A percentile compares a stretch with the other conserved stretches of the same genome.
Conservation (phyloP, 768 basidiomycete genomes). For the Coprinopsis sp. region DNA sequence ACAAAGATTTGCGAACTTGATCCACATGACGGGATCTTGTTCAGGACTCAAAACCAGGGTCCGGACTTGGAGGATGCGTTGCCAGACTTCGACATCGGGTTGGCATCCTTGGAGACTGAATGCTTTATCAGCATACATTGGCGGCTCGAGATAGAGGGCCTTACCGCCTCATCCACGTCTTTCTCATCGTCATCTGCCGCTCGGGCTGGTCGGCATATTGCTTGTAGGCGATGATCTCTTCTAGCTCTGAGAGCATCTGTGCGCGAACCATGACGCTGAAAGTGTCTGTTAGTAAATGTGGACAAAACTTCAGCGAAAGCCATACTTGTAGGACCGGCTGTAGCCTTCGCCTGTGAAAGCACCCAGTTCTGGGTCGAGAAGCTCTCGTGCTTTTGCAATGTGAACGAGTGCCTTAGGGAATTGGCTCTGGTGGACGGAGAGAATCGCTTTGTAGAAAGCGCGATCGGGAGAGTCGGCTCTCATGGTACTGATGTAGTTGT, state of each 20-base stretch:
- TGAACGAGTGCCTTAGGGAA: slow-evolving; percentile 87
- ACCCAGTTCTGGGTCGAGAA: slow-evolving; percentile 85
- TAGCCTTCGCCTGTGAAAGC: slow-evolving; percentile 94
- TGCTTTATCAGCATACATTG: not conserved
- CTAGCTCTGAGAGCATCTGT: slow-evolving; percentile 96
- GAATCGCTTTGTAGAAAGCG: slow-evolving; percentile 93
- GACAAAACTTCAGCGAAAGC: slow-evolving; percentile 6
- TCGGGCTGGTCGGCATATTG: slow-evolving; percentile 91
- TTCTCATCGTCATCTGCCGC: slow-evolving; percentile 83
- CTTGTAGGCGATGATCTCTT: slow-evolving; percentile 96
- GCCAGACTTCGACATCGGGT: slow-evolving; percentile 98
- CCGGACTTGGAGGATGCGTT: slow-evolving; percentile 92
- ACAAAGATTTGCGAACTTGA: slow-evolving; percentile 97
- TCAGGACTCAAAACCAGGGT: slow-evolving; percentile 90
- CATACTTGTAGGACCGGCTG: slow-evolving; percentile 94
- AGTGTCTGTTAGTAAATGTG: slow-evolving; percentile 1
- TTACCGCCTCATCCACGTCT: slow-evolving; percentile 97
- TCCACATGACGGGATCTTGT: slow-evolving; percentile 97
- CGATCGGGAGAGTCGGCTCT: slow-evolving; percentile 89
- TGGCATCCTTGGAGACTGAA: slow-evolving; percentile 89
- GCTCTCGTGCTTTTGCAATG: slow-evolving; percentile 88
- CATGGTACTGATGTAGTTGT: slow-evolving; percentile 93
- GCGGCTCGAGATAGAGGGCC: slow-evolving; percentile 12
- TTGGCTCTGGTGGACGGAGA: slow-evolving; percentile 94
- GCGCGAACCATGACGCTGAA: slow-evolving; percentile 90